phyloP scores from a whole-genome alignment of 2,329 filamentous ascomycete species.

The Cercospora citrullina region DNA sequence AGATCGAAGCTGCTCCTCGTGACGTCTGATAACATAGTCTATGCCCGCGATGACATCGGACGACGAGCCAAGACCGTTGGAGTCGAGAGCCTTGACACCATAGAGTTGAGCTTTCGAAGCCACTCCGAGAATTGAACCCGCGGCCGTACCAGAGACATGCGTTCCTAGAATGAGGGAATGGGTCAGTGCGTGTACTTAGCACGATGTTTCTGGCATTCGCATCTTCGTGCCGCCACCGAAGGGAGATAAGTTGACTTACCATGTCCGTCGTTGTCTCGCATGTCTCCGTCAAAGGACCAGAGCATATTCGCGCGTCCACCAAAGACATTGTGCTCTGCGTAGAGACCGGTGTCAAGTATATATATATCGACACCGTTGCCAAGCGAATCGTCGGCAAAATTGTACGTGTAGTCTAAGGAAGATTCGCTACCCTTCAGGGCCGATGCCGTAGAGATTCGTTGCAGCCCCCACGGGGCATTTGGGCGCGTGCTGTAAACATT shows the following conservation, averaged over 20 bases:
- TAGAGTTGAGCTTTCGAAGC: constrained; percentile 51
- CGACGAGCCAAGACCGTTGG: constrained; percentile 48
- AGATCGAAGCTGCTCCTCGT: constrained; percentile 45
- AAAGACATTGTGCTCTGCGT: constrained; percentile 49
- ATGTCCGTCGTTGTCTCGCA: constrained; percentile 48
- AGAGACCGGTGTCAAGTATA: constrained; percentile 52
- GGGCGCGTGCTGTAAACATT: constrained; percentile 34
- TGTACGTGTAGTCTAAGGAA: constrained; percentile 47
- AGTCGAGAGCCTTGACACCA: constrained; percentile 55
- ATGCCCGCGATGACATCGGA: constrained; percentile 54
- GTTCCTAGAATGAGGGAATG: constrained; percentile 37
- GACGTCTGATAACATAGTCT: constrained; percentile 47
- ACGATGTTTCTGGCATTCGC: neutral
- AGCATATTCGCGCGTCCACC: constrained; percentile 45
- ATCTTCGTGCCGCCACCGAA: neutral
- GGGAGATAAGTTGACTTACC: constrained; percentile 24
- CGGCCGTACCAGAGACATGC: constrained; percentile 50
- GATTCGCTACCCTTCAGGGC: constrained; percentile 31
- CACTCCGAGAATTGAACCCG: constrained; percentile 48
- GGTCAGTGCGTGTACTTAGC: neutral
- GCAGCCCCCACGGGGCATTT: constrained; percentile 49
- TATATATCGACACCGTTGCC: constrained; percentile 51
- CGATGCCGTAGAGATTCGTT: constrained; percentile 45
- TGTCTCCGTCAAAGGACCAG: constrained; percentile 42
- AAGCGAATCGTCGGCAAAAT: constrained; percentile 39